These are phyloP conservation scores for Macadamia tetraphylla DNA, from an alignment of 164 flowering plant genomes.

Conservation along the genomic window DNA sequence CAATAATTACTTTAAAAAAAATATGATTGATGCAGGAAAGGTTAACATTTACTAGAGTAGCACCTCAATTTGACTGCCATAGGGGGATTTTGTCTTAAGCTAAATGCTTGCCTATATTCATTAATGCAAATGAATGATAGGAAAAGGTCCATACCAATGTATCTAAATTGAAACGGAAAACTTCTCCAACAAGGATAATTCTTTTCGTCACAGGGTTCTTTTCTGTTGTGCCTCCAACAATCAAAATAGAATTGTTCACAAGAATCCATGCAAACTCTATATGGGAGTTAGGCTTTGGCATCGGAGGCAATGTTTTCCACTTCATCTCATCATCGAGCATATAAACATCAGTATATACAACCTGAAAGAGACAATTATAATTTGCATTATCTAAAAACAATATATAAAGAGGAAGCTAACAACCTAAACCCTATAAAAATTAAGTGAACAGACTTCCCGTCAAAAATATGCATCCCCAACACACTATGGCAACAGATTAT, in stretches of 20 bases:
- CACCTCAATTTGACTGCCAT: not conserved
- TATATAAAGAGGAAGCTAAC: not conserved
- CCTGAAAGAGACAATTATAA: constrained; percentile 32
- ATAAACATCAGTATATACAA: constrained; percentile 71
- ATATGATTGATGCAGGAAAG: not conserved
- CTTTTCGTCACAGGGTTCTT: constrained; percentile 80
- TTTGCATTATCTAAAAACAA: not conserved
- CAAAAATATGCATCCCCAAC: not conserved
- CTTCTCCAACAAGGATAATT: constrained; percentile 80
- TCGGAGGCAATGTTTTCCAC: constrained; percentile 70
- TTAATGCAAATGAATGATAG: not conserved
- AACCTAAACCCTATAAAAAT: not conserved
- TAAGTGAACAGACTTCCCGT: not conserved
- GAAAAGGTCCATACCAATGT: constrained; percentile 41
- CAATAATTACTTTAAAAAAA: not conserved
- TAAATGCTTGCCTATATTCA: not conserved
- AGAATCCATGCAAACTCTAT: constrained; percentile 86
- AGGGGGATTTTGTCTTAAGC: not conserved
- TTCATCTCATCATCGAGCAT: constrained; percentile 82
- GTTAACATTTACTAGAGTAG: not conserved
- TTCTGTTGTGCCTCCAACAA: constrained; percentile 88
- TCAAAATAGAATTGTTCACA: constrained; percentile 71
- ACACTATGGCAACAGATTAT: not conserved
- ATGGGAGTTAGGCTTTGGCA: constrained; percentile 96
- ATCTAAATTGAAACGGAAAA: constrained; percentile 59